These are phyloP conservation scores for Piper betle DNA, from an alignment of 164 flowering plant genomes.

Conservation along the genomic window DNA sequence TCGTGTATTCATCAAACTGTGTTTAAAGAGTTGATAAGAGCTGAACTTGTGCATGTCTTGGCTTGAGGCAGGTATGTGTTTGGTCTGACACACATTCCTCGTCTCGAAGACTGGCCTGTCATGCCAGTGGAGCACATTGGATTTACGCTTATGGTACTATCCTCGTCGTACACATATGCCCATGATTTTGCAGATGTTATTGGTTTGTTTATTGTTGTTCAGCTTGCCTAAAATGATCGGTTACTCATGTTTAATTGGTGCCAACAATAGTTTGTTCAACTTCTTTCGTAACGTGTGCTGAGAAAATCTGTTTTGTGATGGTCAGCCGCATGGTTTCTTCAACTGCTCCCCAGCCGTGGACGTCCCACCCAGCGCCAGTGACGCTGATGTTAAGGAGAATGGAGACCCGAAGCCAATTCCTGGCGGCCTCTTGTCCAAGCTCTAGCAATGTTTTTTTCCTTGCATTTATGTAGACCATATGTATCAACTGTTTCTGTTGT, in stretches of 20 bases:
- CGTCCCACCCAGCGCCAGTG: constrained; percentile 58
- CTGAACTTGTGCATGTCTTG: neutral
- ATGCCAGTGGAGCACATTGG: constrained; percentile 87
- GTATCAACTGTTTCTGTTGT: neutral
- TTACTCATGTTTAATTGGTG: too few species aligned
- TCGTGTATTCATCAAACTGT: neutral
- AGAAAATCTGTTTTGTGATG: neutral
- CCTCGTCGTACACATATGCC: neutral
- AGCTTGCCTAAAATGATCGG: neutral
- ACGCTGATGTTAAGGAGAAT: constrained; percentile 47
- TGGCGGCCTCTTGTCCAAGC: constrained; percentile 41
- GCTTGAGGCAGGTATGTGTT: constrained; percentile 56
- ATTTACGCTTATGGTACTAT: constrained; percentile 70
- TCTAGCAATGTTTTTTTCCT: constrained; percentile 13
- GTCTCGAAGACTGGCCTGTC: constrained; percentile 89
- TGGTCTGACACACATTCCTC: constrained; percentile 75
- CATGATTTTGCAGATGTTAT: neutral
- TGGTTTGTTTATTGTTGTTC: neutral
- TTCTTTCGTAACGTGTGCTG: neutral
- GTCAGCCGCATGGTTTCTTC: constrained; percentile 89
- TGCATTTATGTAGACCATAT: too few species aligned
- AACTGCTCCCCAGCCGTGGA: constrained; percentile 84
- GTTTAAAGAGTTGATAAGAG: neutral
- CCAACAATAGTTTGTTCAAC: neutral
- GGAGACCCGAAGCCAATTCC: constrained; percentile 36